Percentiles rank a stretch among this genome's conserved stretches.
Evolutionary conservation across 352 stramenopile species (phyloP).

Genomic region (Aphanomyces stellatus): DNA sequence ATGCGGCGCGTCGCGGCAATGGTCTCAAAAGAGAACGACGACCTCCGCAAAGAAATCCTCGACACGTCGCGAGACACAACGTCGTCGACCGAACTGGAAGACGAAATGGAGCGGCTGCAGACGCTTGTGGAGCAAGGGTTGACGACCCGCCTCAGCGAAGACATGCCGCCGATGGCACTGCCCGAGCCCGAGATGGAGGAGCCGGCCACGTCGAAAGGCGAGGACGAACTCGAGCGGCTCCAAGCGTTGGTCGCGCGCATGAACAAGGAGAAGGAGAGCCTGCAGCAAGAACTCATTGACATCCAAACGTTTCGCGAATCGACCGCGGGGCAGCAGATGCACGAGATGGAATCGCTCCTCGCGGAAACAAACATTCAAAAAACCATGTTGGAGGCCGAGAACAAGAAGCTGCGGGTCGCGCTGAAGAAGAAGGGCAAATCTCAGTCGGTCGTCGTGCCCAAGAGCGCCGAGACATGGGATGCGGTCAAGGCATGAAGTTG

Average conservation of each 20-base stretch:
- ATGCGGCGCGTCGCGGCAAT: not conserved
- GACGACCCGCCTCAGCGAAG: too few relatives aligned
- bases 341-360: not conserved
- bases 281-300: conserved; percentile 16
- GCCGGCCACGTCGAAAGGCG: not conserved
- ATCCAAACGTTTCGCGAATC: conserved; percentile 12
- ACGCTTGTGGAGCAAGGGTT: not conserved
- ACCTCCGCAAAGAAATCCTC: not conserved
- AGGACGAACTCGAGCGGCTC: not conserved
- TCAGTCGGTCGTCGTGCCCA: not conserved
- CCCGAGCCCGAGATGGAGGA: too few relatives aligned
- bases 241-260: not conserved
- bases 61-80: not conserved
- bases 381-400: conserved; percentile 10
- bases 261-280: not conserved
- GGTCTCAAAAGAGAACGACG: conserved; percentile 8
- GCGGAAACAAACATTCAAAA: conserved; percentile 14
- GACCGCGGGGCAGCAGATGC: not conserved
- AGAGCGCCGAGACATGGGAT: not conserved
- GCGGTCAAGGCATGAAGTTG: conserved; percentile 14
- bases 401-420: conserved; percentile 4
- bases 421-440: not conserved
- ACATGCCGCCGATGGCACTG: too few relatives aligned
- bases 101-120: not conserved
- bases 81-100: not conserved